phyloP scores from a whole-genome alignment of 768 basidiomycete species.

The Trametes coccinea region DNA sequence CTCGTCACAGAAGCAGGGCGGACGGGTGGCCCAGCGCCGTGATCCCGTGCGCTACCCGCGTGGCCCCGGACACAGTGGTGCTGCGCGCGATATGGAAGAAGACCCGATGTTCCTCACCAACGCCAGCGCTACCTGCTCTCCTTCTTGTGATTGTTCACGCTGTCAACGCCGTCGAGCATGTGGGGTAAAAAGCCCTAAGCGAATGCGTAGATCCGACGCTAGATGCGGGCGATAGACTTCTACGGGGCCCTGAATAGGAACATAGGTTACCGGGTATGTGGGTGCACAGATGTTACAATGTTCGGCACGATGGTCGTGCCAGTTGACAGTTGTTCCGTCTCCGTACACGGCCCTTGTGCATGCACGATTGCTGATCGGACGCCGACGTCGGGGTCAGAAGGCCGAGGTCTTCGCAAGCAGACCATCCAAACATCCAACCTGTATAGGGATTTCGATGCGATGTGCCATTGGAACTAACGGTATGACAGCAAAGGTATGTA shows the following conservation, averaged over 20 bases:
- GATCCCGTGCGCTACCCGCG: not conserved
- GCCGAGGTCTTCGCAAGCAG: not conserved
- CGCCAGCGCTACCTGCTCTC: not conserved
- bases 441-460: not conserved
- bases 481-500: slow-evolving; percentile 1
- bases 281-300: not conserved
- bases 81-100: not conserved
- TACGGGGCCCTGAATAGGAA: not conserved
- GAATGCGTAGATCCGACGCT: slow-evolving; percentile 1
- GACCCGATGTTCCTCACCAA: not conserved
- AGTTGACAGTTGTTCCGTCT: not conserved
- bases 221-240: slow-evolving; percentile 8
- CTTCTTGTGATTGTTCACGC: slow-evolving; percentile 7
- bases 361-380: not conserved
- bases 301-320: slow-evolving; percentile 2
- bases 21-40: not conserved
- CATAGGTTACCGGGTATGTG: slow-evolving; percentile 9
- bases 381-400: not conserved
- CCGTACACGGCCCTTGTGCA: not conserved
- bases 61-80: not conserved
- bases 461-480: not conserved
- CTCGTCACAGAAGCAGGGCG: slow-evolving; percentile 3
- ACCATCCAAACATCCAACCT: not conserved
- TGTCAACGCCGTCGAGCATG: slow-evolving; percentile 8
- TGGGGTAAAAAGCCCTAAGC: slow-evolving; percentile 5